Conservation (phyloP, 2,329 filamentous ascomycete species). For the Madurella mycetomatis region DNA sequence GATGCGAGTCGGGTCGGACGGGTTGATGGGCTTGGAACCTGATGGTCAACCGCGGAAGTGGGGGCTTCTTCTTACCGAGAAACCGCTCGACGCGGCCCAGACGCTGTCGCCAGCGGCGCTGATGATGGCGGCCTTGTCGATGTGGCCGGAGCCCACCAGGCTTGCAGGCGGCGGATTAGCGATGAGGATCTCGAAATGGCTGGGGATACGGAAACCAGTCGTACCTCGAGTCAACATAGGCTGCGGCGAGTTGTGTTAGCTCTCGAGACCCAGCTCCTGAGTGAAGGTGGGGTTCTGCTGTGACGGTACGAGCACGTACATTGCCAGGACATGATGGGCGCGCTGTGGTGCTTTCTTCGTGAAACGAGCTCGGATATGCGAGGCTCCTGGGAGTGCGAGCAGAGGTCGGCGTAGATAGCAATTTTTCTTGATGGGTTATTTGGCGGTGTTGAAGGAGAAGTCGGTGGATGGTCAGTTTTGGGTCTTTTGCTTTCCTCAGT, state of each 20-base stretch:
- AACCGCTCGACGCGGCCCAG: slow-evolving; percentile 68
- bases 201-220: not conserved
- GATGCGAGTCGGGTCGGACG: too few species aligned
- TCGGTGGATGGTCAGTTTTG: slow-evolving; percentile 11
- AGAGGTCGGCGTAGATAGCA: not conserved
- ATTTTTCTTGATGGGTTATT: not conserved
- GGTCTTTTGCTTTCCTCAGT: slow-evolving; percentile 1
- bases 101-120: slow-evolving; percentile 73
- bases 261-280: slow-evolving; percentile 14
- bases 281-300: slow-evolving; percentile 24
- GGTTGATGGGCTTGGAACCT: not conserved
- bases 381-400: not conserved
- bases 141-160: slow-evolving; percentile 71
- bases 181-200: not conserved
- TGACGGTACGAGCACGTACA: slow-evolving; percentile 43
- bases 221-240: slow-evolving; percentile 51
- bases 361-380: not conserved
- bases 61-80: slow-evolving; percentile 56
- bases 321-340: slow-evolving; percentile 63
- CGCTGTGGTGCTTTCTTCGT: slow-evolving; percentile 3
- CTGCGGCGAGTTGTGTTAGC: slow-evolving; percentile 35
- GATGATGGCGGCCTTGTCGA: slow-evolving; percentile 83
- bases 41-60: not conserved
- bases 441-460: slow-evolving; percentile 8
- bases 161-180: slow-evolving; percentile 41